Base-by-base conservation (phyloP, 1,139 yeast genomes). In the Suhomyces ambrosiae region DNA sequence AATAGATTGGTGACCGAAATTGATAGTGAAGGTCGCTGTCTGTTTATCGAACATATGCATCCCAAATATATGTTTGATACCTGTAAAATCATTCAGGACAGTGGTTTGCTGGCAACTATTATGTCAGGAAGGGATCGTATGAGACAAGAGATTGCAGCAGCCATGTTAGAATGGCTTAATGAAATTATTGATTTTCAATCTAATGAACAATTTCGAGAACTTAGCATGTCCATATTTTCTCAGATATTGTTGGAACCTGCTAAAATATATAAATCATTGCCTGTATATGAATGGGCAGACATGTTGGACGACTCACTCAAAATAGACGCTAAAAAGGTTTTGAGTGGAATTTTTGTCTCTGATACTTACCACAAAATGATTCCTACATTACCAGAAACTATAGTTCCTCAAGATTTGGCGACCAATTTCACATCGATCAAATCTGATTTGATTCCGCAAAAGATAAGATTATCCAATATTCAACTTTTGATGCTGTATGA, bases 41-140 rank as follows among this genome's bases (percentile, higher is more conserved):
- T 68, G 2, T 45, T 72, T 13, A 51, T 50, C 22, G 52, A 54
- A 14, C 53, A 60, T 0, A 14, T 41, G 0, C 31, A 41, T 6
- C 54, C 53, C 15, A 23, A 44, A 0, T 56, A 50, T 6, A 49
- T 71, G 8, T 42, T 59, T 4, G 40, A 44, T 5, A 37, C 60
- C 7, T 60, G 65, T 33, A 50, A 58, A 31, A 58, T 56, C 8
- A 77, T 74, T 1, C 76, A 71, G 47, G 52, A 58, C 0, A 69
- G 68, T 36, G 84, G 84, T 0, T 61, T 82, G 37, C 74, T 79
- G n/a, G 78, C 83, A 0, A 66, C 82, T 1, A 68, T 83, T 13
- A 59, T 68, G 28, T 63, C 76, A 11, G 68, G 72, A 34, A 53
- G 74, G 13, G 83, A 78, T 42, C 71, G 61, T 44, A 48, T 65